phyloP scores from a whole-genome alignment of 2,329 filamentous ascomycete genomes.

The Colletotrichum euphorbiae region DNA sequence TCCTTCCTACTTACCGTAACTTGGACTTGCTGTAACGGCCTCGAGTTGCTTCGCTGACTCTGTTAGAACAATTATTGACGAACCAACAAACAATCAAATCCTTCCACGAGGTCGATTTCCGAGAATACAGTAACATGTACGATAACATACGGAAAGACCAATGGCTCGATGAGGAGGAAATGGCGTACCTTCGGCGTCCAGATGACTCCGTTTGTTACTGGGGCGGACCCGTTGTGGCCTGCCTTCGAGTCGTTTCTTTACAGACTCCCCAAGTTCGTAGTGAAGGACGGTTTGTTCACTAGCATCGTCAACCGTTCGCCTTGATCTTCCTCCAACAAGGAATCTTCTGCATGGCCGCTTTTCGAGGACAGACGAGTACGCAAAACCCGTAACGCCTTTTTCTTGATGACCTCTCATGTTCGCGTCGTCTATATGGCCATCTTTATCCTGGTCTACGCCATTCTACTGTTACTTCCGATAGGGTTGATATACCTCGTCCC shows the following conservation, averaged over 20 bases:
- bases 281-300: neutral
- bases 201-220: neutral
- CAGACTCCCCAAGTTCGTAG: neutral
- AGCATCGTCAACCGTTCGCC: neutral
- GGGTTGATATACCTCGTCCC: neutral
- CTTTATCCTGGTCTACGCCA: neutral
- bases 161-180: neutral
- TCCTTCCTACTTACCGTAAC: neutral
- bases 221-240: neutral
- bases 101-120: neutral
- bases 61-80: neutral
- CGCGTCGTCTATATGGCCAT: neutral
- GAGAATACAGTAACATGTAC: neutral
- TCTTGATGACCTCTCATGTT: neutral
- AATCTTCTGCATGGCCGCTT: accelerated
- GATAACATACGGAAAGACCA: neutral
- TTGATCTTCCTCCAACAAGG: accelerated
- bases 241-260: neutral
- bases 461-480: neutral
- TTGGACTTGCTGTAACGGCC: neutral
- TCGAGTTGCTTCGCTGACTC: neutral
- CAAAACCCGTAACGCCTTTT: neutral
- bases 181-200: neutral
- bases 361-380: neutral
- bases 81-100: neutral